These are phyloP conservation scores for Posidonia australis DNA, from an alignment of 106 monocot species.

Conservation along the genomic window DNA sequence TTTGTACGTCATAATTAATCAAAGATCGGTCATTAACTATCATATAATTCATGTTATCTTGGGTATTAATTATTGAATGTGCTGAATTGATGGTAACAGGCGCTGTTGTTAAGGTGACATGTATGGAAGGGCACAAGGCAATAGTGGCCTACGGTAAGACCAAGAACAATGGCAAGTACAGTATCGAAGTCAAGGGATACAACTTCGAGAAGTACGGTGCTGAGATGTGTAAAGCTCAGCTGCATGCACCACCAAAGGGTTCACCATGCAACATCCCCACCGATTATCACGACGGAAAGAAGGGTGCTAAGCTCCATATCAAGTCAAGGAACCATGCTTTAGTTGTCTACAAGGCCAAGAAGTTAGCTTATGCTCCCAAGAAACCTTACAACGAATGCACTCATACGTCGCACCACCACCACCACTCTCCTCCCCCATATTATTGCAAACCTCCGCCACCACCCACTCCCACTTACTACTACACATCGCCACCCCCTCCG, in stretches of 20 bases:
- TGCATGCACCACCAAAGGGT: conserved; percentile 37
- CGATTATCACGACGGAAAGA: conserved; percentile 20
- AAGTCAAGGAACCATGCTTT: conserved; percentile 13
- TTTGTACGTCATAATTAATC: not conserved
- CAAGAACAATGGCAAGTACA: conserved; percentile 30
- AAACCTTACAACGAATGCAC: conserved; percentile 26
- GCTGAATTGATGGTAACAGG: conserved; percentile 28
- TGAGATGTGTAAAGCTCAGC: conserved; percentile 29
- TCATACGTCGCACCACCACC: conserved; percentile 4
- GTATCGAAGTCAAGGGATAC: conserved; percentile 24
- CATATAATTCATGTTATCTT: not conserved
- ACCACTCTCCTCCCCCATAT: conserved; percentile 3
- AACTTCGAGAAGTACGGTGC: conserved; percentile 32
- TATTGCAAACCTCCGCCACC: not conserved
- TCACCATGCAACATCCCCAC: conserved; percentile 40
- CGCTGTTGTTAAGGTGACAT: conserved; percentile 45
- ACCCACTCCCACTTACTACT: conserved; percentile 11
- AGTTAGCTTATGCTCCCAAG: conserved; percentile 34
- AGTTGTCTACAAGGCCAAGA: conserved; percentile 31
- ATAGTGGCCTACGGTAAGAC: conserved; percentile 33
- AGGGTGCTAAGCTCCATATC: conserved; percentile 21
- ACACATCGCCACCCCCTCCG: conserved; percentile 14
- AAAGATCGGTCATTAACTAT: too few relatives aligned
- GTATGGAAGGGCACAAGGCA: conserved; percentile 20
- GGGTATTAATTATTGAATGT: not conserved